Conservation (phyloP, 768 basidiomycete species). For the Porpolomopsis calyptriformis region DNA sequence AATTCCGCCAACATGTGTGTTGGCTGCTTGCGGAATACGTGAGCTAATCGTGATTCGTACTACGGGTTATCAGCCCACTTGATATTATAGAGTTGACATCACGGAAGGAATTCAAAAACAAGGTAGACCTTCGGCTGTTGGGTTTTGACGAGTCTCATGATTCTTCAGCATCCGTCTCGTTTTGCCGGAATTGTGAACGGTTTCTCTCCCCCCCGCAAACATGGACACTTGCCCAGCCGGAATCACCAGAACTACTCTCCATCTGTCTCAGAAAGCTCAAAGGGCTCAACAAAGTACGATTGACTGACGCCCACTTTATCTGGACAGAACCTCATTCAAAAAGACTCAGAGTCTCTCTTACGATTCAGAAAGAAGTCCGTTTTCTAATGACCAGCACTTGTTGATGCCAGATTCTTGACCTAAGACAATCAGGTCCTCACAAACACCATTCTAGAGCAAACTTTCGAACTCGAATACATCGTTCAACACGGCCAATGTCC, state of each 20-base stretch:
- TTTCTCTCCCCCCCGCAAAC: conserved; percentile 83
- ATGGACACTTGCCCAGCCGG: conserved; percentile 80
- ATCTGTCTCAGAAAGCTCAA: conserved; percentile 94
- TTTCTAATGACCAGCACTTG: neutral
- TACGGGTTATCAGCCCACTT: neutral
- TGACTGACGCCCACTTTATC: conserved; percentile 98
- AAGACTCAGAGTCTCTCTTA: conserved; percentile 82
- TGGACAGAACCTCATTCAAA: conserved; percentile 99
- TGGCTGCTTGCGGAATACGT: conserved; percentile 81
- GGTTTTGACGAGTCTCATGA: neutral
- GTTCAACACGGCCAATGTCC: conserved; percentile 94
- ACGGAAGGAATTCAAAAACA: conserved; percentile 97
- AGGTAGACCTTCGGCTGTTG: conserved; percentile 34
- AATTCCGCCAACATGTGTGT: conserved; percentile 92
- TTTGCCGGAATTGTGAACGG: conserved; percentile 92
- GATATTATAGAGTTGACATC: conserved; percentile 68
- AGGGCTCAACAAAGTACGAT: conserved; percentile 83
- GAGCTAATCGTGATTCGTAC: conserved; percentile 15
- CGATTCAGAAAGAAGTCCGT: conserved; percentile 94
- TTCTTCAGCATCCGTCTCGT: conserved; percentile 67
- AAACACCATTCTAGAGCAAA: conserved; percentile 91
- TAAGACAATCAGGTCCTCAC: conserved; percentile 60
- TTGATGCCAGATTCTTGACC: neutral
- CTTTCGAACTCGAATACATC: conserved; percentile 93
- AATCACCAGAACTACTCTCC: conserved; percentile 87